These are phyloP conservation scores for Ogataea neopini DNA, from an alignment of 805 yeast species.

Conservation along the genomic window DNA sequence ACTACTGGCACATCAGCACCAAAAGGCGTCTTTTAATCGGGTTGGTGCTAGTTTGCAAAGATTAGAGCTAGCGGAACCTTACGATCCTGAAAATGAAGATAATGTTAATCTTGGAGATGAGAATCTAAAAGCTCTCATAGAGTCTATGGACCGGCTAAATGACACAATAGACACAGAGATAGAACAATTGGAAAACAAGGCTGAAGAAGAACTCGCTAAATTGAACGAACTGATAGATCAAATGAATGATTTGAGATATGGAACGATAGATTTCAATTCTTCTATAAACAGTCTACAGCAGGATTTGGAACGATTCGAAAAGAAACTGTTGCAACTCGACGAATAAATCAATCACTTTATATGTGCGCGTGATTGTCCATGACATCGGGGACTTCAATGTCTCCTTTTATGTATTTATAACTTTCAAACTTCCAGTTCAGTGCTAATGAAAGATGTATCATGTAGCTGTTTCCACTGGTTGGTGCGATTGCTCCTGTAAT, in stretches of 20 bases:
- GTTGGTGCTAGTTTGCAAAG: slow-evolving; percentile 18
- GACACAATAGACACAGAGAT: slow-evolving; percentile 31
- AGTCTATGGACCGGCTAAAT: slow-evolving; percentile 31
- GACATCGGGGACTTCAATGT: slow-evolving; percentile 11
- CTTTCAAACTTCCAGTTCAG: slow-evolving; percentile 84
- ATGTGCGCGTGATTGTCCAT: slow-evolving; percentile 27
- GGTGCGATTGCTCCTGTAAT: slow-evolving; percentile 58
- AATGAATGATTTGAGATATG: slow-evolving; percentile 33
- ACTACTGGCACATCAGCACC: slow-evolving; percentile 20
- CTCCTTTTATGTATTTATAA: slow-evolving; percentile 23
- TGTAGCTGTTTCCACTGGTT: slow-evolving; percentile 63
- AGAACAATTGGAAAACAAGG: slow-evolving; percentile 19
- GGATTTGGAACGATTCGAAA: slow-evolving; percentile 24
- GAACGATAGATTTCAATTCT: slow-evolving; percentile 23
- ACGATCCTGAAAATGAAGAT: slow-evolving; percentile 10
- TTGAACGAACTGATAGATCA: slow-evolving; percentile 30
- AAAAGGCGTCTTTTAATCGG: slow-evolving; percentile 1
- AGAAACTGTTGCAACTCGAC: slow-evolving; percentile 8
- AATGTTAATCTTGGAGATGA: slow-evolving; percentile 17
- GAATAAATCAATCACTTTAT: slow-evolving; percentile 6
- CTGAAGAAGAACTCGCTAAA: slow-evolving; percentile 19
- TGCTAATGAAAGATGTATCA: slow-evolving; percentile 71
- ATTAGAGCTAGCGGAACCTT: slow-evolving; percentile 12
- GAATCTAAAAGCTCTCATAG: slow-evolving; percentile 21
- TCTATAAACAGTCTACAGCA: slow-evolving; percentile 20